Conservation (phyloP, 768 basidiomycete genomes). For the Podaxis sp. region DNA sequence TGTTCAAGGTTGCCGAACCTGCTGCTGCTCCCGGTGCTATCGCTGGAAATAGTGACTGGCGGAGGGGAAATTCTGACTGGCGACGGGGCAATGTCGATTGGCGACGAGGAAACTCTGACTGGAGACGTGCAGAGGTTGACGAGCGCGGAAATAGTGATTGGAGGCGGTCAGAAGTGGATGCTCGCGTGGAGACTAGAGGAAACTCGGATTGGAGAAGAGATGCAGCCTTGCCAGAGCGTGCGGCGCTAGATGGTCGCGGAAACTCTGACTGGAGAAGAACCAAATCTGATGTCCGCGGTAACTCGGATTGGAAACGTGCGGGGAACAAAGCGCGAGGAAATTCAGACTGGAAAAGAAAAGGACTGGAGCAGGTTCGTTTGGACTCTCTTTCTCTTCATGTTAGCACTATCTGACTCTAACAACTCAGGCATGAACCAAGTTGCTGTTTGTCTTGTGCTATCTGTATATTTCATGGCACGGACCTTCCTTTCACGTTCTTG, state of each 20-base stretch:
- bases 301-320: constrained; percentile 26
- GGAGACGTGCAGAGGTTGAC: constrained; percentile 16
- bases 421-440: not conserved
- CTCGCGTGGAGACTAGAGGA: constrained; percentile 9
- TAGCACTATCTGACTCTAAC: not conserved
- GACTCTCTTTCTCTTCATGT: not conserved
- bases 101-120: constrained; percentile 16
- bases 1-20: constrained; percentile 23
- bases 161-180: constrained; percentile 18
- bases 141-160: constrained; percentile 15
- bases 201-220: constrained; percentile 15
- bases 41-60: constrained; percentile 13
- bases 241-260: constrained; percentile 6
- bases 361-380: constrained; percentile 4
- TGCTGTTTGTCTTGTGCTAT: not conserved
- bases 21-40: constrained; percentile 14
- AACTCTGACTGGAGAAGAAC: constrained; percentile 19
- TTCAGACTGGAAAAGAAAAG: constrained; percentile 20
- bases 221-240: constrained; percentile 10
- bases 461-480: not conserved
- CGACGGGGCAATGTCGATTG: constrained; percentile 16
- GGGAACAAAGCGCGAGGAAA: constrained; percentile 16
- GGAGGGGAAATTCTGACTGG: constrained; percentile 19
- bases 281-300: constrained; percentile 16
- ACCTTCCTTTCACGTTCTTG: not conserved